Evolutionary conservation across 2,329 filamentous ascomycete genomes (phyloP).

Genomic region (Lecanicillium sp.): DNA sequence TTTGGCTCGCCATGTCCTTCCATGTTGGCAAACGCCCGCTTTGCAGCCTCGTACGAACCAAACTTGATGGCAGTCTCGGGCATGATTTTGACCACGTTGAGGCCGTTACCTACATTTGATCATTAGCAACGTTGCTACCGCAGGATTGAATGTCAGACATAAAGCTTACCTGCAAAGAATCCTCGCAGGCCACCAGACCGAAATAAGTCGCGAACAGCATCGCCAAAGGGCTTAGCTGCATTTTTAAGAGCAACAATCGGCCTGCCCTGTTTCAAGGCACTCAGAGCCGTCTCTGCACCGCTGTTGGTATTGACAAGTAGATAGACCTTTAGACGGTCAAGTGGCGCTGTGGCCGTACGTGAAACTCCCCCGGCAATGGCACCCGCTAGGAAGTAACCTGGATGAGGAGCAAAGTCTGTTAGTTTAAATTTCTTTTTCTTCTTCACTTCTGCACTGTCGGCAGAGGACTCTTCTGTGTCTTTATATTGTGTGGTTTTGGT

Average conservation of each 20-base stretch:
- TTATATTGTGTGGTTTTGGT: too few species aligned
- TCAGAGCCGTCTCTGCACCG: conserved; percentile 39
- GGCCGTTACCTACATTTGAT: conserved; percentile 66
- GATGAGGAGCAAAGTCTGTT: conserved; percentile 66
- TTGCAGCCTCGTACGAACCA: conserved; percentile 92
- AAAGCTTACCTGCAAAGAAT: conserved; percentile 77
- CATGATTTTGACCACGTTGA: conserved; percentile 98
- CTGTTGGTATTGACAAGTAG: conserved; percentile 77
- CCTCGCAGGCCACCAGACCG: conserved; percentile 77
- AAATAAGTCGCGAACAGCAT: conserved; percentile 73
- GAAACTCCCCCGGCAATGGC: conserved; percentile 91
- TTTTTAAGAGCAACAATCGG: conserved; percentile 53
- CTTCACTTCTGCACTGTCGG: conserved; percentile 25
- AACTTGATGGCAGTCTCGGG: conserved; percentile 98
- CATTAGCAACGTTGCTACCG: not conserved
- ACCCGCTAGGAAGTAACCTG: conserved; percentile 97
- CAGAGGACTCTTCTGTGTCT: conserved; percentile 16
- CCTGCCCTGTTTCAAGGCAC: conserved; percentile 7
- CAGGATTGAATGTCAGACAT: not conserved
- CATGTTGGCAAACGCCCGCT: conserved; percentile 73
- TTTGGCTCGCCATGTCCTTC: conserved; percentile 83
- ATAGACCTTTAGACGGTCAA: conserved; percentile 96
- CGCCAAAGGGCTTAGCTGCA: conserved; percentile 59
- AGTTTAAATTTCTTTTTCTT: conserved; percentile 41
- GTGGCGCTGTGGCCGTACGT: conserved; percentile 86